Percentiles rank a stretch among this genome's conserved stretches.
Conservation (phyloP, 768 basidiomycete genomes). For the Termitomyces sp. region DNA sequence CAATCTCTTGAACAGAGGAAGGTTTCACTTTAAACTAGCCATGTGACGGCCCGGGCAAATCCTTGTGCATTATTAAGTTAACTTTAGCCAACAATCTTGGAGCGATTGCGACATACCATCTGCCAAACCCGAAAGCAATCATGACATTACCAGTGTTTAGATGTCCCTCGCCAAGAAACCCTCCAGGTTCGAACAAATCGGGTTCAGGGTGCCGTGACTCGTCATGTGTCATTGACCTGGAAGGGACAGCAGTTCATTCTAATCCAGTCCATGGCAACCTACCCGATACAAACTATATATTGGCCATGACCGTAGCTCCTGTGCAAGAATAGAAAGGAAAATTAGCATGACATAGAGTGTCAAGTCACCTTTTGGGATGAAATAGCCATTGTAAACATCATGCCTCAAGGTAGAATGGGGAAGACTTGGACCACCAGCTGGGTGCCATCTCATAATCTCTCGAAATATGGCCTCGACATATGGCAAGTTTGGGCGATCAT, state of each 20-base stretch:
- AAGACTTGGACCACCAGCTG: background rate
- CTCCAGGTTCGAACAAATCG: too few relatives aligned
- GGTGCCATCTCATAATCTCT: conserved; percentile 33
- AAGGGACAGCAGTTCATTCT: background rate
- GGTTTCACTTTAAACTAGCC: background rate
- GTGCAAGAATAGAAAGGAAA: background rate
- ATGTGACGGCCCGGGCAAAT: too few relatives aligned
- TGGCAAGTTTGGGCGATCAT: conserved; percentile 30
- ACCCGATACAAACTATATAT: background rate
- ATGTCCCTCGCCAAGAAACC: conserved; percentile 2
- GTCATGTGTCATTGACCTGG: too few relatives aligned
- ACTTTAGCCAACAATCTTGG: too few relatives aligned
- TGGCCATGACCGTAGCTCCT: background rate
- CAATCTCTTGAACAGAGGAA: too few relatives aligned
- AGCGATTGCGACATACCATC: background rate
- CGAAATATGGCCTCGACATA: conserved; percentile 34
- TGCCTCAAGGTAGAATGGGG: conserved; percentile 2
- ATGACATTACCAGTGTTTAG: background rate
- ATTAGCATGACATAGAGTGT: background rate
- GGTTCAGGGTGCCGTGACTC: too few relatives aligned
- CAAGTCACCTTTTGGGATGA: conserved; percentile 4
- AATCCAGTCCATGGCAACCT: background rate
- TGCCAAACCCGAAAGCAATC: too few relatives aligned
- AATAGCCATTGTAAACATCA: conserved; percentile 9
- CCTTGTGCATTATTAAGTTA: background rate